Conservation (phyloP, 257 asterid genomes). For the Cordia subcordata region DNA sequence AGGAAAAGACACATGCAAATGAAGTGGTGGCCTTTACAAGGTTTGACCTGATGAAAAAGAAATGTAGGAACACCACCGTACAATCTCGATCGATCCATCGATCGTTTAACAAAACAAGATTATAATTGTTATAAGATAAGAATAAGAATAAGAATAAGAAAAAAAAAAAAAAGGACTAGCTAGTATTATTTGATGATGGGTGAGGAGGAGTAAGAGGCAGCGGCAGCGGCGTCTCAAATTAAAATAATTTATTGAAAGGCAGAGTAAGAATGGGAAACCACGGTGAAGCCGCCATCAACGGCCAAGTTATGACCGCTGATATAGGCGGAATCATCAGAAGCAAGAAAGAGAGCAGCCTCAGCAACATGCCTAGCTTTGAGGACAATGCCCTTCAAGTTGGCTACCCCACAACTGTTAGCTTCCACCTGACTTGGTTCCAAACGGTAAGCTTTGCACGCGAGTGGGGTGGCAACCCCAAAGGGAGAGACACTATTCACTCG, state of each 20-base stretch:
- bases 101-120: too few relatives aligned
- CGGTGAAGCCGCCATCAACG: constrained; percentile 60
- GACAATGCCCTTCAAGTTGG: constrained; percentile 42
- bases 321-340: constrained; percentile 65
- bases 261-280: constrained; percentile 34
- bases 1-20: constrained; percentile 41
- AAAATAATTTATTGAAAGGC: too few relatives aligned
- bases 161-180: too few relatives aligned
- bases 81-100: too few relatives aligned
- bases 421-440: constrained; percentile 26
- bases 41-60: too few relatives aligned
- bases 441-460: constrained; percentile 30
- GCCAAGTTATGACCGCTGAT: constrained; percentile 62
- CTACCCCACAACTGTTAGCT: constrained; percentile 15
- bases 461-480: constrained; percentile 58
- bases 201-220: too few relatives aligned
- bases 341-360: constrained; percentile 52
- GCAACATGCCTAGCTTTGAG: constrained; percentile 43
- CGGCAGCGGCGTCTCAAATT: too few relatives aligned
- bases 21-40: background rate
- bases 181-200: too few relatives aligned
- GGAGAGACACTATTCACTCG: constrained; percentile 58
- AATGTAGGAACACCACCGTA: too few relatives aligned
- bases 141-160: too few relatives aligned
- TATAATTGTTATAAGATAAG: too few relatives aligned